Base-by-base conservation (phyloP, 2,329 filamentous ascomycete species). In the Apiospora hydei region DNA sequence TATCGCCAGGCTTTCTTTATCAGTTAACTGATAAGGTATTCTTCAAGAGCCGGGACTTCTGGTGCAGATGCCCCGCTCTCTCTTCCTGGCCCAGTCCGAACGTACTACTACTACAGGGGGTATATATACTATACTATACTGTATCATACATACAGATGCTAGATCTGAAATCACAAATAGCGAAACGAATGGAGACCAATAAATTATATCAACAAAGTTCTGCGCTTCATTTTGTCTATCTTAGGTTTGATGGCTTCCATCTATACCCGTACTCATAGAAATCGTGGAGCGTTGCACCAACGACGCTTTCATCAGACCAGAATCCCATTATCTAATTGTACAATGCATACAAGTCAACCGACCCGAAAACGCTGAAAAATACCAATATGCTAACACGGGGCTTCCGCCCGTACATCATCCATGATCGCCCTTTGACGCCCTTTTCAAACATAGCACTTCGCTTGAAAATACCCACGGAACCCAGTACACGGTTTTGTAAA, bases 401-500 rank as follows among this genome's bases (percentile, higher is more conserved):
- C 8, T 41, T 41, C 18, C 57, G 13, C 21, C 57, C 34, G 57
- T 64, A 64, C 57, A 14, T 21, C 57, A n/a, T 64, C 34, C 57
- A 41, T 64, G 41, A 64, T 64, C 41, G 57, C 30, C 57, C 21
- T 64, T 57, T 41, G 57, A 64, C 57, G 57, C 57, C 57, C 57
- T 13, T 64, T 41, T 10, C 34, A 64, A 64, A 41, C 34, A 64
- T n/a, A 41, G 34, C 34, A 64, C 30, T 41, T 38, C 57, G 57
- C 57, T 64, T 64, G 57, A 64, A 64, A 64, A 38, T 18, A 47
- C 64, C 67, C 44, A 41, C 41, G 57, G n/a, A 41, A 41, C 57
- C 34, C 57, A 41, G 34, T 64, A 64, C 34, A 70, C 51, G 57
- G 67, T 46, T n/a, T 24, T 41, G 57, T n/a, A 64, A 64, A 64